Evolutionary conservation across 345 rosid species (phyloP).

Genomic region (Cardiospermum halicacabum): DNA sequence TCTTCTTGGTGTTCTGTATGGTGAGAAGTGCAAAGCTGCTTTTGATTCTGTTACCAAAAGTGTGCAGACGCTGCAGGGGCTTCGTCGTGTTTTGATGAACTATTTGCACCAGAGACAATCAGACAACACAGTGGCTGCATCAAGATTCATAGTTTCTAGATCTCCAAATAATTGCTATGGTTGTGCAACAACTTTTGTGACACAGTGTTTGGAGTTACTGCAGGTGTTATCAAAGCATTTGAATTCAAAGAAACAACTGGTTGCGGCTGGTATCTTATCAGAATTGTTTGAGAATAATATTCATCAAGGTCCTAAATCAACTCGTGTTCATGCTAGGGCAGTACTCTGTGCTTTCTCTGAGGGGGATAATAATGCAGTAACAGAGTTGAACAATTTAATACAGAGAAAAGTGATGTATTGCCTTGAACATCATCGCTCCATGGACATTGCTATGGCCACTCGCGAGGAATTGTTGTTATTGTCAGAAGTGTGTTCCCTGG

Average conservation of each 20-base stretch:
- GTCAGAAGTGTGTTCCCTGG: slow-evolving; percentile 92
- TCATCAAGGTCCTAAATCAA: slow-evolving; percentile 93
- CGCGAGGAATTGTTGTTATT: slow-evolving; percentile 92
- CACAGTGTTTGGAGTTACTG: slow-evolving; percentile 89
- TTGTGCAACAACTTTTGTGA: slow-evolving; percentile 88
- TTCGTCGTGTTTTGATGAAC: slow-evolving; percentile 92
- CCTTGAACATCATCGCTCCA: slow-evolving; percentile 98
- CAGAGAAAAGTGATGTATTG: slow-evolving; percentile 96
- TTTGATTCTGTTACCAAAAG: slow-evolving; percentile 99
- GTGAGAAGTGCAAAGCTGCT: slow-evolving; percentile 99
- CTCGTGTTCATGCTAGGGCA: slow-evolving; percentile 89
- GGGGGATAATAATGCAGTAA: slow-evolving; percentile 78
- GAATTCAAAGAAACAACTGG: slow-evolving; percentile 82
- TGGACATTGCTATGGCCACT: slow-evolving; percentile 89
- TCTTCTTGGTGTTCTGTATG: slow-evolving; percentile 96
- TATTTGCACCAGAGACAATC: slow-evolving; percentile 92
- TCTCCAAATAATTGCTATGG: slow-evolving; percentile 96
- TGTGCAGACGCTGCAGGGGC: slow-evolving; percentile 97
- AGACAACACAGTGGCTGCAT: slow-evolving; percentile 46
- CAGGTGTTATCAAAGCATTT: slow-evolving; percentile 80
- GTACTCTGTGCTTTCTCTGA: slow-evolving; percentile 94
- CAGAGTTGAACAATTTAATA: slow-evolving; percentile 80
- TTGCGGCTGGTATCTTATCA: slow-evolving; percentile 76
- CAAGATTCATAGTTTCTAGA: slow-evolving; percentile 82
- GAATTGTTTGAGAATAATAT: slow-evolving; percentile 96